Evolutionary conservation across 306 rosid genomes (phyloP), one percentile per base, ranked within the genome.

Genomic region (Ormosia semicastrata): DNA sequence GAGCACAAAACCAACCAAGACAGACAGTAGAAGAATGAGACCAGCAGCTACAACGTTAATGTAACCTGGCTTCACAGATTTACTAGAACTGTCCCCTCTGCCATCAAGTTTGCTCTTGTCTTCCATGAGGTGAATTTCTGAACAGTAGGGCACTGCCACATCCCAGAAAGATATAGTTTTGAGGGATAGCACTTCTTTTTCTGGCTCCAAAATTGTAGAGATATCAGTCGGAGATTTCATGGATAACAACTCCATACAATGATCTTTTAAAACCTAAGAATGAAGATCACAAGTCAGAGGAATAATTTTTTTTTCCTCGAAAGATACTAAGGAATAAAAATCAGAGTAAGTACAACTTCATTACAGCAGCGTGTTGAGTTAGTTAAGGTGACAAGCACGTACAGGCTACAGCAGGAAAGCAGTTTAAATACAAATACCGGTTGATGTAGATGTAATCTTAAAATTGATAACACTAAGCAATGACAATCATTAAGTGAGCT

Each of bases 161-260:
- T 93, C 94, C 98, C 97, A 89, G 80, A 95, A 93, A 30, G 94
- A 87, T 74, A 78, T 89, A 10, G 91, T 58, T 54, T 53, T 79
- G 60, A 82, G 33, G 54, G 89, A 71, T 41, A 77, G 70, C 7
- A 83, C 88, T 75, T 89, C 92, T 68, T 63, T 86, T 83, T 95
- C 99, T 8, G 90, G 97, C 81, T 92, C 96, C 79, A 92, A 76
- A 69, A 95, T 84, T 67, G 88, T 76, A 18, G 87, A 84, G 69
- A 7, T 29, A 49, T 93, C 96, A 58, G 75, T 66, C 36, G 85
- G 82, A 75, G 89, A 71, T 79, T 92, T 90, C 92, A 80, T 59
- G 40, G 87, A 83, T 76, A 86, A 34, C 58, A 86, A 80, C 78
- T 86, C 89, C 30, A 57, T 47, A 60, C 85, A 83, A 39, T 86